Evolutionary conservation across 116 monocot species (phyloP).

Genomic region (Trichopus zeylanicus): DNA sequence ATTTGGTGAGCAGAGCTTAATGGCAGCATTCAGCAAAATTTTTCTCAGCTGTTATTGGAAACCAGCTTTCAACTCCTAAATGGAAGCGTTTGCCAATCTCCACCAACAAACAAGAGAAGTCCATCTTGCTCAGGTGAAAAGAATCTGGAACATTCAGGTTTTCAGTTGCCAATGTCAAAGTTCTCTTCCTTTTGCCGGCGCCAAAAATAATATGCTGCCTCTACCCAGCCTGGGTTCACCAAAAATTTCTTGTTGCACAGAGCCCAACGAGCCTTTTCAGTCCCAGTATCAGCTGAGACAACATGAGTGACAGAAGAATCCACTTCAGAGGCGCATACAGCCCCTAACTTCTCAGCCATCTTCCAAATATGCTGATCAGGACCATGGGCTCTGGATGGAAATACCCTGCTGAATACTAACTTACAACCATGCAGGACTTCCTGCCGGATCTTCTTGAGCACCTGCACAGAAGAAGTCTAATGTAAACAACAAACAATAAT

Average conservation of each 20-base stretch:
- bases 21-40: no score
- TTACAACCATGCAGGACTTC: constrained; percentile 66
- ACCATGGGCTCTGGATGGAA: constrained; percentile 25
- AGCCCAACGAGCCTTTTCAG: constrained; percentile 78
- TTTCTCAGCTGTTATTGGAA: no score
- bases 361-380: constrained; percentile 74
- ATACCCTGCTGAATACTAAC: constrained; percentile 69
- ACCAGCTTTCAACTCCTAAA: no score
- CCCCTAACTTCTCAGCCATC: constrained; percentile 65
- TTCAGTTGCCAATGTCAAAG: neutral
- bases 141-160: neutral
- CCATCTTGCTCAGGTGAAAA: no score
- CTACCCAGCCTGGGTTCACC: constrained; percentile 75
- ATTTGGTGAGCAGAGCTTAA: no score
- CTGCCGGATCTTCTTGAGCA: constrained; percentile 31
- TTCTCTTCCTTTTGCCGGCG: constrained; percentile 40
- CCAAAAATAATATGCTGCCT: constrained; percentile 76
- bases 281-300: constrained; percentile 42
- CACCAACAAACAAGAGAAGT: no score
- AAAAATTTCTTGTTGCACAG: constrained; percentile 57
- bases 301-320: constrained; percentile 65
- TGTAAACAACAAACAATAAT: neutral
- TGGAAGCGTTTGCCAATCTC: no score
- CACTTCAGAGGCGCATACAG: constrained; percentile 44
- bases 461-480: constrained; percentile 20